Conservation (phyloP, 2,329 filamentous ascomycete genomes). For the Ascochyta koolunga region DNA sequence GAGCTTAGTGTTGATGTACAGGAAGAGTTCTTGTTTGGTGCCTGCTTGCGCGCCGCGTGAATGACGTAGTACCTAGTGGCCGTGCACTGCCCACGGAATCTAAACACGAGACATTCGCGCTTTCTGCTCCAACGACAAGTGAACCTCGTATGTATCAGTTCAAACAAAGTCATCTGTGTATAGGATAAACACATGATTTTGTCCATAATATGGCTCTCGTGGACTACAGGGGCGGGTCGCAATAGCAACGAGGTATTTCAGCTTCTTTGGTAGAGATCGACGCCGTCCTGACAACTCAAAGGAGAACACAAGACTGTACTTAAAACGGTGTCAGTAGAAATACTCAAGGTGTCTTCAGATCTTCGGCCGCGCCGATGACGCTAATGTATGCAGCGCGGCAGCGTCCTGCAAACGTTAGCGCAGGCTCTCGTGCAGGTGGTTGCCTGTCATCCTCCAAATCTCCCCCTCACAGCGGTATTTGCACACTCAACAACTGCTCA, state of each 20-base stretch:
- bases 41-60: background rate
- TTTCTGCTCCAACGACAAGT: background rate
- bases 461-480: background rate
- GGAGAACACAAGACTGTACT: too few species aligned
- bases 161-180: too few species aligned
- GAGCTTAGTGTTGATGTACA: slow-evolving; percentile 7
- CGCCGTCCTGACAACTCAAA: too few species aligned
- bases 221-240: too few species aligned
- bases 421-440: background rate
- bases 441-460: background rate
- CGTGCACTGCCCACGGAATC: background rate
- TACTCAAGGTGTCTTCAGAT: too few species aligned
- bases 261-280: too few species aligned
- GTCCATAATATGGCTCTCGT: too few species aligned
- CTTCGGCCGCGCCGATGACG: too few species aligned
- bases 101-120: background rate
- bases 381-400: background rate
- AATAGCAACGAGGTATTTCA: too few species aligned
- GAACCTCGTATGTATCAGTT: too few species aligned
- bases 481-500: background rate
- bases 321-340: too few species aligned
- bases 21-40: background rate
- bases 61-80: slow-evolving; percentile 15
- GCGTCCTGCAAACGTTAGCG: background rate
- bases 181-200: too few species aligned